Conservation (phyloP, 106 monocot genomes). For the Allium cepa region DNA sequence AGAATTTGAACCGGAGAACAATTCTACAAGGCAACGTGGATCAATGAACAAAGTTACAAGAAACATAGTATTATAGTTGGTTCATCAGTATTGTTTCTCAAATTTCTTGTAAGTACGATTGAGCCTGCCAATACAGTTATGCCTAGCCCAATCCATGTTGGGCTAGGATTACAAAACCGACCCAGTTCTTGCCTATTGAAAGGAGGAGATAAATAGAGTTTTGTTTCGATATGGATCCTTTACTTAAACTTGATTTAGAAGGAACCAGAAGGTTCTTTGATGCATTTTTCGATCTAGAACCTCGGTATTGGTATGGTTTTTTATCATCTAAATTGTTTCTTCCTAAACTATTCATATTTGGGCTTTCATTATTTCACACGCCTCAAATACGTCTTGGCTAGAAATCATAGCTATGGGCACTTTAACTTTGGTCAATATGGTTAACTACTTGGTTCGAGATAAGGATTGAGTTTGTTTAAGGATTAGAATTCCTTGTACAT, state of each 20-base stretch:
- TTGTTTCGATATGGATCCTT: conserved; percentile 95
- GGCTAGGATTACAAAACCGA: too few species aligned
- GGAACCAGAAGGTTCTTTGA: too few species aligned
- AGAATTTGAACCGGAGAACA: too few species aligned
- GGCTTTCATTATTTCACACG: conserved; percentile 69
- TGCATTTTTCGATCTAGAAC: conserved; percentile 87
- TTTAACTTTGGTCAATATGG: conserved; percentile 67
- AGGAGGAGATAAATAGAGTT: conserved; percentile 90
- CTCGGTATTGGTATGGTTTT: conserved; percentile 92
- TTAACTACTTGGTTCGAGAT: conserved; percentile 58
- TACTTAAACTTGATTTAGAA: conserved; percentile 94
- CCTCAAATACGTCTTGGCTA: conserved; percentile 70
- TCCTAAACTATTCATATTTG: conserved; percentile 66
- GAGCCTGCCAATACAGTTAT: too few species aligned
- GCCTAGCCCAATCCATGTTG: too few species aligned
- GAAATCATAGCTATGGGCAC: conserved; percentile 95
- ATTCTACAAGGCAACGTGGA: too few species aligned
- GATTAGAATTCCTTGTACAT: conserved; percentile 6
- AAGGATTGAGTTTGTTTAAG: conserved; percentile 17
- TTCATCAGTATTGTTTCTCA: too few species aligned
- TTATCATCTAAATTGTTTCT: conserved; percentile 89
- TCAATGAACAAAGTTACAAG: too few species aligned
- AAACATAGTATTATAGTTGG: too few species aligned
- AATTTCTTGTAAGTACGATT: too few species aligned
- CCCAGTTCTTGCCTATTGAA: conserved; percentile 50